A percentile compares a stretch with the other conserved stretches of the same genome.
phyloP scores from a whole-genome alignment of 2,329 filamentous ascomycete species.

The Neurospora sp. region DNA sequence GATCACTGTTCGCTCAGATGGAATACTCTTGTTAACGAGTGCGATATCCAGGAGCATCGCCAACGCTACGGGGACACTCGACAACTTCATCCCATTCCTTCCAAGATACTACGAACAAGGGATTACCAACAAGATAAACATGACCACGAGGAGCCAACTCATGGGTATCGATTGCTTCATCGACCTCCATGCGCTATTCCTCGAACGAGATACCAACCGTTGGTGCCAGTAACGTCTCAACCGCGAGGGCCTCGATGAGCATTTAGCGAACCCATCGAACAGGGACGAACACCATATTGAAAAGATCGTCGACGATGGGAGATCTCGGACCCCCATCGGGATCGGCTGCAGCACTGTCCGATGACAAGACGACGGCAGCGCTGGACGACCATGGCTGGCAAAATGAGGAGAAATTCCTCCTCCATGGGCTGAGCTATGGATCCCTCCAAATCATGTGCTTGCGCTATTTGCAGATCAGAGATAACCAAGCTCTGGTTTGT shows the following conservation, averaged over 20 bases:
- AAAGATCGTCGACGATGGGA: neutral
- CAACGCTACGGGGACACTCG: neutral
- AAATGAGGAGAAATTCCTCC: neutral
- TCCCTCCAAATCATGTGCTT: neutral
- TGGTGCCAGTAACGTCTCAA: neutral
- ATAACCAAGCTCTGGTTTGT: neutral
- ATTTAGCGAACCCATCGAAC: neutral
- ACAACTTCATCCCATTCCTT: neutral
- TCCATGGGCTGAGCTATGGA: neutral
- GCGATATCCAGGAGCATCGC: neutral
- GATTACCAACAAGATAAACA: neutral
- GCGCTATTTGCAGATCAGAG: neutral
- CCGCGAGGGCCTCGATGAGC: neutral
- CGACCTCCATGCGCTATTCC: neutral
- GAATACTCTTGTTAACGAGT: too few relatives aligned
- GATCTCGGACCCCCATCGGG: neutral
- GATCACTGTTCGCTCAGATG: too few relatives aligned
- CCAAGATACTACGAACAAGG: neutral
- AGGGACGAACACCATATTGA: neutral
- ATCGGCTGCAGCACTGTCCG: neutral
- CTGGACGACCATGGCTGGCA: neutral
- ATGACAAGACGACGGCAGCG: neutral
- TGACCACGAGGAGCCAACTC: neutral
- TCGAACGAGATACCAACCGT: neutral
- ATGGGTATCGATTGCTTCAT: neutral